Evolutionary conservation across 2,329 filamentous ascomycete genomes (phyloP), one percentile per base, ranked within the genome.

Genomic region (Fonsecaea erecta): DNA sequence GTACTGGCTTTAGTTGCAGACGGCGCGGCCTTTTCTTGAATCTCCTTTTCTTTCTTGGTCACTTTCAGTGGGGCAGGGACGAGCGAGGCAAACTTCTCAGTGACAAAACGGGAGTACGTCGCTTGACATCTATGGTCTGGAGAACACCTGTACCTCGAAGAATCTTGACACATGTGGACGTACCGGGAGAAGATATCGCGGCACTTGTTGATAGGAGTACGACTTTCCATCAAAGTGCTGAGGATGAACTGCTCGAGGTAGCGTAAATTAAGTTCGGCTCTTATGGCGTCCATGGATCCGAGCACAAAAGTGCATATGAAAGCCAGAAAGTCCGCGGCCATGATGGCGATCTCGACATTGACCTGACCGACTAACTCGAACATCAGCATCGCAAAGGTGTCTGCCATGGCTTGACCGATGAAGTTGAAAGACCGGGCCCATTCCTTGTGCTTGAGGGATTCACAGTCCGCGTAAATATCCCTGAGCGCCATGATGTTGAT

Each of bases 301-400:
- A 69, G 54, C 5, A 62, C 64, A 34, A 69, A 67, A 46, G 67
- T 66, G 52, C 52, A 58, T 16, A 67, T 30, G 16, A 65, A 52
- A 34, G 48, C 52, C 9, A 61, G n/a, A 30, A 69, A 46, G 37
- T 69, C 67, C 30, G 59, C 55, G 3, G 64, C 64, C 59, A 67
- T 59, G 32, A 67, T 53, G 2, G 60, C 24, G 24, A 54, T 59
- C 35, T 57, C 61, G 11, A 48, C 16, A 1, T 35, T 40, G 21
- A 62, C 54, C 11, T 58, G 46, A 8, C 30, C 54, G n/a, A 52
- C 16, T 9, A 64, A 35, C 21, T 52, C 46, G 35, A 53, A 53
- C 40, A 63, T 55, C 21, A 65, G 26, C n/a, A 54, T 21, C 18
- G 51, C 58, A 40, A 60, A 67, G n/a, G 65, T 53, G 52, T 66